Percentiles rank a stretch among this genome's conserved stretches.
Conservation (phyloP, 23 red algal genomes). For the Cyanidiococcus yangmingshanensis region DNA sequence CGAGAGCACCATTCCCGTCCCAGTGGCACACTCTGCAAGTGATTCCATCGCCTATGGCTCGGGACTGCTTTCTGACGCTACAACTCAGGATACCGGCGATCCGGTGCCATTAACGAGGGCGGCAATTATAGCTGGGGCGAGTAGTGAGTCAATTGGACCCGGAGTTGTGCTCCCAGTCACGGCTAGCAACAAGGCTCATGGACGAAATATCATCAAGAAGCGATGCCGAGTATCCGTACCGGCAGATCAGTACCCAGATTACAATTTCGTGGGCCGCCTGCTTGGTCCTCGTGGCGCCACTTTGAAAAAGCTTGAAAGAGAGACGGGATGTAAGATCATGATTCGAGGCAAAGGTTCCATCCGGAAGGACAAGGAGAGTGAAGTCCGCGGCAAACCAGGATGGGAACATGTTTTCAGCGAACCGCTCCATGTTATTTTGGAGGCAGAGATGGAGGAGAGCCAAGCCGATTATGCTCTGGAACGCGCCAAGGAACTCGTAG, state of each 20-base stretch:
- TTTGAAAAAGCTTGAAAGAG: slow-evolving; percentile 66
- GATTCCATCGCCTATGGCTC: not conserved
- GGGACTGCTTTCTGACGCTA: not conserved
- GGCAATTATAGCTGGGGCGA: not conserved
- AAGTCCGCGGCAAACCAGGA: slow-evolving; percentile 87
- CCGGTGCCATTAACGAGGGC: not conserved
- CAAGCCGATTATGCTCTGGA: slow-evolving; percentile 43
- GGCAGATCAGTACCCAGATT: slow-evolving; percentile 77
- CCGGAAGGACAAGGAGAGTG: slow-evolving; percentile 85
- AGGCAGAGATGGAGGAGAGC: slow-evolving; percentile 65
- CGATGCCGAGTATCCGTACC: slow-evolving; percentile 58
- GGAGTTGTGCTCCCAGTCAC: not conserved
- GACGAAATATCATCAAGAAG: slow-evolving; percentile 24
- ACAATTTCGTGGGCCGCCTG: slow-evolving; percentile 90
- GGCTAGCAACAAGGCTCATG: not conserved
- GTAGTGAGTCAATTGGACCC: not conserved
- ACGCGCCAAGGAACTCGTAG: slow-evolving; percentile 77
- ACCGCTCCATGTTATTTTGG: slow-evolving; percentile 82
- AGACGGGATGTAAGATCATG: slow-evolving; percentile 92
- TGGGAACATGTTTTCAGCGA: slow-evolving; percentile 95
- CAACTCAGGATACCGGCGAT: not conserved
- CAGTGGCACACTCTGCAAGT: not conserved
- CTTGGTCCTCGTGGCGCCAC: slow-evolving; percentile 89
- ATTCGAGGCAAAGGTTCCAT: slow-evolving; percentile 90
- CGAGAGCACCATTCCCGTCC: not conserved